Percentiles rank a stretch among this genome's conserved stretches.
phyloP scores from a whole-genome alignment of 2,329 filamentous ascomycete genomes.

The Lecanicillium sp. region DNA sequence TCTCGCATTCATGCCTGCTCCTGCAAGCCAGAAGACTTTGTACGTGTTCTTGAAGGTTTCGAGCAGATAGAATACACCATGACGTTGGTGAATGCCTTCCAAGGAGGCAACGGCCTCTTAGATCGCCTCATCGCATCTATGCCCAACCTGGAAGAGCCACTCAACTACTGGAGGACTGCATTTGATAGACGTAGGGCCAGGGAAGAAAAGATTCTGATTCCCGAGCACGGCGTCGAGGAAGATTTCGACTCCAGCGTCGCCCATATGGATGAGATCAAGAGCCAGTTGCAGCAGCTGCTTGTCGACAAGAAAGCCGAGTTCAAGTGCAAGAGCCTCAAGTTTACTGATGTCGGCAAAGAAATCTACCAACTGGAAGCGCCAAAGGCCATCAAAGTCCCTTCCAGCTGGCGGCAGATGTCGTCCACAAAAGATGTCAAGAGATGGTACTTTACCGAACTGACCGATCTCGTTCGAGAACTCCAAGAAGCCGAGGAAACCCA shows the following conservation, averaged over 20 bases:
- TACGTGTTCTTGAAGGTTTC: conserved; percentile 88
- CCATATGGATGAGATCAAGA: conserved; percentile 66
- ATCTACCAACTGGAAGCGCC: conserved; percentile 94
- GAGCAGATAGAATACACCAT: conserved; percentile 97
- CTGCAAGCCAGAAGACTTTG: conserved; percentile 88
- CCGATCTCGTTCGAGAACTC: conserved; percentile 72
- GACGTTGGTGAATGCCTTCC: conserved; percentile 65
- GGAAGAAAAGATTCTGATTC: conserved; percentile 74
- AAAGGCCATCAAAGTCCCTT: conserved; percentile 76
- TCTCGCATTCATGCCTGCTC: conserved; percentile 87
- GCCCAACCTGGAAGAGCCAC: conserved; percentile 69
- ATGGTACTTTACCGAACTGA: conserved; percentile 85
- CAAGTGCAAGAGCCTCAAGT: conserved; percentile 65
- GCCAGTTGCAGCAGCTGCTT: conserved; percentile 63
- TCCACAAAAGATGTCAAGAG: conserved; percentile 84
- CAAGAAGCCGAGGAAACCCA: conserved; percentile 95
- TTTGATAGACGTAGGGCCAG: conserved; percentile 79
- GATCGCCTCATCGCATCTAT: conserved; percentile 76
- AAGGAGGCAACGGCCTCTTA: conserved; percentile 74
- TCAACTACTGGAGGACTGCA: conserved; percentile 83
- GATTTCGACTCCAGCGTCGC: conserved; percentile 85
- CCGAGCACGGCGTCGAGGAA: conserved; percentile 78
- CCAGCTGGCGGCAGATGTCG: conserved; percentile 92
- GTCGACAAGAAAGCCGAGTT: conserved; percentile 65
- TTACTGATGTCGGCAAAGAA: conserved; percentile 86